Percentiles rank a stretch among this genome's conserved stretches.
Conservation (phyloP, 164 flowering plant species). For the Dillenia suffruticosa region DNA sequence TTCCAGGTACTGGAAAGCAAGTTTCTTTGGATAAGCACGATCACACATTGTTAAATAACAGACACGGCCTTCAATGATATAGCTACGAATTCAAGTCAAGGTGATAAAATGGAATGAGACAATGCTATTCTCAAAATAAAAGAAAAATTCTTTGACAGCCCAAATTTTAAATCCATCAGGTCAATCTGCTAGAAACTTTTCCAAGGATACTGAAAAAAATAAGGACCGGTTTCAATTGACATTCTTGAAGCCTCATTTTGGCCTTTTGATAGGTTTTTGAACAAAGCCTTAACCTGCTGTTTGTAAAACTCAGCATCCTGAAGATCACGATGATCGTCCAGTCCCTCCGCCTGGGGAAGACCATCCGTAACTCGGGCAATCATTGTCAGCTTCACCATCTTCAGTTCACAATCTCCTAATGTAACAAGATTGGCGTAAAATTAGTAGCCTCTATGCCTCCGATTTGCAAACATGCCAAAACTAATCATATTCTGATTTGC, state of each 20-base stretch:
- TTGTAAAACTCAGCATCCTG: constrained; percentile 72
- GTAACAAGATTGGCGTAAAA: no score
- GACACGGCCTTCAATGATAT: constrained; percentile 90
- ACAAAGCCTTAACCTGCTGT: constrained; percentile 80
- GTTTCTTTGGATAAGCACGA: constrained; percentile 91
- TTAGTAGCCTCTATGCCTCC: no score
- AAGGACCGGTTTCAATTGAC: constrained; percentile 86
- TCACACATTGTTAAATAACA: constrained; percentile 95
- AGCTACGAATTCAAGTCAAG: constrained; percentile 61
- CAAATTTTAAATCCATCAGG: no score
- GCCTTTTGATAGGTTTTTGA: constrained; percentile 69
- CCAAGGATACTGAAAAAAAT: constrained; percentile 77
- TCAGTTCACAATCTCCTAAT: not conserved
- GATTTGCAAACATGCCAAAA: no score
- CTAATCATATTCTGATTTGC: no score
- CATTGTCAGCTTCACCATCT: constrained; percentile 87
- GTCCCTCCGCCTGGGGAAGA: constrained; percentile 75
- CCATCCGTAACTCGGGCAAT: constrained; percentile 92
- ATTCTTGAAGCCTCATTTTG: constrained; percentile 78
- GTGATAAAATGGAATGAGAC: not conserved
- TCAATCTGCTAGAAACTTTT: no score
- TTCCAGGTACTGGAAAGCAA: constrained; percentile 84
- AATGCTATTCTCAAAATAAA: no score
- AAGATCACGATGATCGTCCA: constrained; percentile 72
- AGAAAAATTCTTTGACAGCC: no score